Evolutionary conservation across 805 yeast genomes (phyloP), one percentile per base, ranked within the genome.

Genomic region (Pichia californica): DNA sequence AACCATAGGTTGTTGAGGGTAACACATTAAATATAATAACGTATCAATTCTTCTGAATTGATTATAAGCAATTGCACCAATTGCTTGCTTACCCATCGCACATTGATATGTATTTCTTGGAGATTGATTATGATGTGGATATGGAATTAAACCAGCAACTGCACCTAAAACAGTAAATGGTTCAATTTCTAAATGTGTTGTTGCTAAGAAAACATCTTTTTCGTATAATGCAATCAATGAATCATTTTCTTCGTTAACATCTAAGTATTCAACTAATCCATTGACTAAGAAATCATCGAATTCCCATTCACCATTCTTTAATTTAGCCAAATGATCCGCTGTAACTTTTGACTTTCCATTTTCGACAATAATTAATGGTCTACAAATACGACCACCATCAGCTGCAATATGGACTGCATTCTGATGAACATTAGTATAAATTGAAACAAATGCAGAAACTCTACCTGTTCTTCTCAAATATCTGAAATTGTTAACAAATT

Each of bases 61-160:
- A 64, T 93, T 93, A 63, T 93, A 93, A 10, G 95, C 96, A 66
- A 93, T 93, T 2, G 98, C 98, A 54, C 99, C 99, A 64, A 93
- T 91, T n/a, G 99, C 99, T 69, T 93, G 99, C 67, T 88, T 88
- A 79, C 96, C 95, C 95, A 86, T 86, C 60, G 95, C 95, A 74
- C 94, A 86, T 66, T 86, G 95, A 66, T 86, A 86, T 5, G 95
- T 86, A 65, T 86, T 86, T 72, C 95, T 79, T 35, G 95, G 95
- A 5, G 94, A 84, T 67, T 86, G 95, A 66, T 86, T 86, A 62
- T 86, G 95, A 59, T 86, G 95, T 36, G 95, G 95, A 58, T 87
- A 86, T 16, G 95, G 95, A 70, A 86, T 86, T 54, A 86, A 71
- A 23, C 95, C 95, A 0, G 95, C 96, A 43, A 87, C 95, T 0